Evolutionary conservation across 768 basidiomycete species (phyloP).

Genomic region (Boletus vermiculosoides): DNA sequence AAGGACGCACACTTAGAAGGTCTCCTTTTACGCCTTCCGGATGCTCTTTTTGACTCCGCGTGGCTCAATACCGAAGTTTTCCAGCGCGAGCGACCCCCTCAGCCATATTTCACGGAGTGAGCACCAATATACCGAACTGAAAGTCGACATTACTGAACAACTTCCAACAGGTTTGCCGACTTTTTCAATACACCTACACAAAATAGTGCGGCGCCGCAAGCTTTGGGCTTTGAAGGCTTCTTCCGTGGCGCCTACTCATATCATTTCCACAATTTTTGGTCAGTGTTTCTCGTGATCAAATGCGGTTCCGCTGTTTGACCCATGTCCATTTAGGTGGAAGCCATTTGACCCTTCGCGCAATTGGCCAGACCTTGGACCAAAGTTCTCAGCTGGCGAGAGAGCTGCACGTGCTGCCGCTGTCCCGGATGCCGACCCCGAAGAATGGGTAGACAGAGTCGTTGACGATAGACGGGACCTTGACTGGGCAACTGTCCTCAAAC

Average conservation of each 20-base stretch:
- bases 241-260: constrained; percentile 95
- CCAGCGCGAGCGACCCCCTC: constrained; percentile 89
- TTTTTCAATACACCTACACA: constrained; percentile 81
- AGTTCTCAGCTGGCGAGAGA: constrained; percentile 74
- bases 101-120: constrained; percentile 89
- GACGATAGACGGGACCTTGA: constrained; percentile 80
- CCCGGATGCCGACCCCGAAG: constrained; percentile 33
- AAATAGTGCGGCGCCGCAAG: constrained; percentile 78
- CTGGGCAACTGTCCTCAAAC: constrained; percentile 93
- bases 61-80: constrained; percentile 94
- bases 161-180: constrained; percentile 65
- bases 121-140: constrained; percentile 14
- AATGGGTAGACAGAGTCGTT: constrained; percentile 43
- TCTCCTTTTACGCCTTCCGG: constrained; percentile 84
- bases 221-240: constrained; percentile 91
- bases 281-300: constrained; percentile 20
- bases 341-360: constrained; percentile 93
- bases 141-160: background rate
- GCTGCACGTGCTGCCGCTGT: constrained; percentile 50
- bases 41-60: constrained; percentile 94
- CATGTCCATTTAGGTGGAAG: constrained; percentile 70
- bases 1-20: constrained; percentile 86
- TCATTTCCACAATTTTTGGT: constrained; percentile 96
- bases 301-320: background rate
- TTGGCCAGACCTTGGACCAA: constrained; percentile 88